Conservation (phyloP, 805 yeast genomes). For the Helenozyma baotianmanensis region DNA sequence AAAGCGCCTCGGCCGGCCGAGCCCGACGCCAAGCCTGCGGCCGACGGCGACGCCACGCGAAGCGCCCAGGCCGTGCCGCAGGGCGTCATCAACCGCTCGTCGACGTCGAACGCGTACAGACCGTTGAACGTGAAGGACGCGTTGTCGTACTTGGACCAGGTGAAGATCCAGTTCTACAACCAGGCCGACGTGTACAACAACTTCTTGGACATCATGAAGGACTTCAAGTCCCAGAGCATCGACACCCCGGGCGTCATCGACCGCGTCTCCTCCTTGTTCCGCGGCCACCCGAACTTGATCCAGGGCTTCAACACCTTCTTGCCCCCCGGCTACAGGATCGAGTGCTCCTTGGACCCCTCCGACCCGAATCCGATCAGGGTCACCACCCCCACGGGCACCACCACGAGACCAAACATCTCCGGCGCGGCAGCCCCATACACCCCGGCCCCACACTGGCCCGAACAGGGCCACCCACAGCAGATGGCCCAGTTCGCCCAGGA, state of each 20-base stretch:
- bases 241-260: conserved; percentile 99
- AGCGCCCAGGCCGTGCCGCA: conserved; percentile 11
- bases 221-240: conserved; percentile 90
- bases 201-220: conserved; percentile 97
- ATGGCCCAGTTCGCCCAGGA: conserved; percentile 7
- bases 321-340: conserved; percentile 94
- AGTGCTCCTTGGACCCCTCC: conserved; percentile 81
- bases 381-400: conserved; percentile 91
- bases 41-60: conserved; percentile 7
- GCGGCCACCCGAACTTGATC: conserved; percentile 89
- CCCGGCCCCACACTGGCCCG: conserved; percentile 4
- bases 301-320: conserved; percentile 97
- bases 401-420: conserved; percentile 52
- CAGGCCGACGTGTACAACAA: conserved; percentile 96
- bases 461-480: conserved; percentile 1
- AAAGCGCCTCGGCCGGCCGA: conserved; percentile 23
- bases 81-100: conserved; percentile 37
- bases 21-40: conserved; percentile 11
- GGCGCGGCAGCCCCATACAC: no score
- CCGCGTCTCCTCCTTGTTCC: conserved; percentile 82
- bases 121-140: conserved; percentile 97
- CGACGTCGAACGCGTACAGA: conserved; percentile 48
- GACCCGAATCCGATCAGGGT: conserved; percentile 92
- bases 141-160: conserved; percentile 89
- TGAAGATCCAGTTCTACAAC: conserved; percentile 82